phyloP scores from a whole-genome alignment of 495 filamentous ascomycete species.

The Tuber magnatum region DNA sequence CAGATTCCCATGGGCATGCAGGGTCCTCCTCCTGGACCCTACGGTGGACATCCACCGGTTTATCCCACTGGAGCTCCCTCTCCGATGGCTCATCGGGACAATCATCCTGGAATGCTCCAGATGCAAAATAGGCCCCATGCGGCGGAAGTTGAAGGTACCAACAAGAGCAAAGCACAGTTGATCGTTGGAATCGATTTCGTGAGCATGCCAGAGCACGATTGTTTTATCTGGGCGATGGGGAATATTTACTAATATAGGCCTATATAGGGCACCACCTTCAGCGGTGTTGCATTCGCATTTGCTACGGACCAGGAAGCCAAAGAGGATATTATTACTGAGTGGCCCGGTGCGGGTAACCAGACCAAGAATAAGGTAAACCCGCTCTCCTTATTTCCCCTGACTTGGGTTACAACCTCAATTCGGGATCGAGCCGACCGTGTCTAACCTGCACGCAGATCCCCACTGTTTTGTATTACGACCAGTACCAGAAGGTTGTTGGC shows the following conservation, averaged over 20 bases:
- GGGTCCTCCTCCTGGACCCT: slow-evolving; percentile 21
- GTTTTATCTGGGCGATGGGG: not conserved
- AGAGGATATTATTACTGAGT: slow-evolving; percentile 74
- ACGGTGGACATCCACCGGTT: slow-evolving; percentile 25
- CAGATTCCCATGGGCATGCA: slow-evolving; percentile 34
- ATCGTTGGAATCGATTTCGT: slow-evolving; percentile 80
- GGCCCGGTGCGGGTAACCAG: slow-evolving; percentile 69
- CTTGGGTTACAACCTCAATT: not conserved
- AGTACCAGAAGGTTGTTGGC: slow-evolving; percentile 73
- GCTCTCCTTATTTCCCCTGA: not conserved
- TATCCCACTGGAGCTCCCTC: slow-evolving; percentile 23
- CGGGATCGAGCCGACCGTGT: slow-evolving; percentile 5
- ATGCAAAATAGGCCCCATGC: slow-evolving; percentile 41
- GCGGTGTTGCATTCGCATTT: slow-evolving; percentile 71
- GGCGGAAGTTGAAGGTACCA: slow-evolving; percentile 80
- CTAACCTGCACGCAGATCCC: slow-evolving; percentile 52
- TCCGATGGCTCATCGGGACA: slow-evolving; percentile 34
- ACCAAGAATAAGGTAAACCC: slow-evolving; percentile 62
- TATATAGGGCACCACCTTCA: slow-evolving; percentile 64
- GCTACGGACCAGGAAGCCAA: slow-evolving; percentile 68
- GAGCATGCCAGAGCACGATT: slow-evolving; percentile 40
- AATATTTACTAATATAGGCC: slow-evolving; percentile 12
- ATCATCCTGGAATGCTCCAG: slow-evolving; percentile 24
- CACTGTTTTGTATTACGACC: slow-evolving; percentile 73
- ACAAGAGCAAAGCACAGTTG: slow-evolving; percentile 69